Base-by-base conservation (phyloP, 1,284 basidiomycete genomes). In the Phaffia rhodozyma region DNA sequence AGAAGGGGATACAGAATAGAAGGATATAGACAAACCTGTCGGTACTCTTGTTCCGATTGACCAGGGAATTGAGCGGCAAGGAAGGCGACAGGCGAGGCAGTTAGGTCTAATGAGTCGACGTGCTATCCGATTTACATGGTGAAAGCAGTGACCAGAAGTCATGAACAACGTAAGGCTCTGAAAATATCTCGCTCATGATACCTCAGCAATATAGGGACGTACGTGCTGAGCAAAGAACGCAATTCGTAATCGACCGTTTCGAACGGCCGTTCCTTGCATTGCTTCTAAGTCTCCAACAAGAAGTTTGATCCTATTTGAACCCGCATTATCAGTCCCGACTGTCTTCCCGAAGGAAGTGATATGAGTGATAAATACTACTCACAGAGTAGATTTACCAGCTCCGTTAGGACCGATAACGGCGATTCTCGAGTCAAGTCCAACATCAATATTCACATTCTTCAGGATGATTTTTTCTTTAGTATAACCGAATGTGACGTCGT, bases 31-130 rank as follows among this genome's bases (percentile, higher is more conserved):
- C 38, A 11, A 43, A 43, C 38, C 38, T 43, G 38, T 67, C 96
- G 84, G 75, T 98, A 98, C 75, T 98, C 96, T 74, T 97, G 94
- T 75, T 97, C 96, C 5, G 84, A 90, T 77, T 87, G 88, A 1
- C 96, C 96, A 0, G 96, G 96, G 79, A 89, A 97, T 71, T 84
- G 88, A 51, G 85, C 84, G 23, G 90, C 89, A 34, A 98, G 79
- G 79, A 97, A 97, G 69, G 89, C 86, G 9, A 98, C 96, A 0
- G 93, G 88, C 18, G 85, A 86, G 81, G 94, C 83, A 4, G 81
- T 82, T 0, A 91, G 84, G 65, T 86, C 84, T 64, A 99, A 82
- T 59, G 89, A 87, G 75, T 99, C 96, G 60, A 99, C 87, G 74
- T 98, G 96, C 67, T 69, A 52, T 13, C 34, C n/a, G 47, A 38